Evolutionary conservation across 2,329 filamentous ascomycete genomes (phyloP).

Genomic region (Diaporthe sp.): DNA sequence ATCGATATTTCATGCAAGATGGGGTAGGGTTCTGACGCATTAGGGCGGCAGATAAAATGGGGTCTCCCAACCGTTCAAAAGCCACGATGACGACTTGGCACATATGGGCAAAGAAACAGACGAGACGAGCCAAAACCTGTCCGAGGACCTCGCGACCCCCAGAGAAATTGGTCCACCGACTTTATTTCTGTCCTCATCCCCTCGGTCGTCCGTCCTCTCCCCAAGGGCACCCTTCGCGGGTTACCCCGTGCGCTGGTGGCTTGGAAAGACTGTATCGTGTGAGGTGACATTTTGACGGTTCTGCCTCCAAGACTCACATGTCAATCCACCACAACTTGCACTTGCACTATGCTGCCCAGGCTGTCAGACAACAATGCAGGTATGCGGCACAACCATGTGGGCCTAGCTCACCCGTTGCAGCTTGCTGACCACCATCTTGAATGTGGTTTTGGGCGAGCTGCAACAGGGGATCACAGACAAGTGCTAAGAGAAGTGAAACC

Average conservation of each 20-base stretch:
- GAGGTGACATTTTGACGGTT: not conserved
- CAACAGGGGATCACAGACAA: no score
- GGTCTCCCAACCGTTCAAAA: not conserved
- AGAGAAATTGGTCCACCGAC: not conserved
- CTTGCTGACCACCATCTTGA: not conserved
- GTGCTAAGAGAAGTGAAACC: no score
- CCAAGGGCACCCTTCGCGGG: not conserved
- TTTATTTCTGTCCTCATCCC: not conserved
- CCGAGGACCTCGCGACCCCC: slow-evolving; percentile 11
- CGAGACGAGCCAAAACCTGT: not conserved
- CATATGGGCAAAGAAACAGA: not conserved
- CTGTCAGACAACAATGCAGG: not conserved
- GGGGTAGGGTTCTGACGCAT: not conserved
- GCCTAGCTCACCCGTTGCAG: not conserved
- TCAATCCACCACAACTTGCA: not conserved
- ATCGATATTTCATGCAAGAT: slow-evolving; percentile 12
- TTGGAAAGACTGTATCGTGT: not conserved
- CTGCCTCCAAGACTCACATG: not conserved
- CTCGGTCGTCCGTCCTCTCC: no score
- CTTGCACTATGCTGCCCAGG: not conserved
- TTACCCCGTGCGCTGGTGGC: not conserved
- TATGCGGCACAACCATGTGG: not conserved
- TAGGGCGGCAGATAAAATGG: not conserved
- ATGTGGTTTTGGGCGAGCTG: no score
- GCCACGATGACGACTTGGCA: slow-evolving; percentile 3